phyloP scores from a whole-genome alignment of 805 yeast genomes.

The Lachancea mirantina region DNA sequence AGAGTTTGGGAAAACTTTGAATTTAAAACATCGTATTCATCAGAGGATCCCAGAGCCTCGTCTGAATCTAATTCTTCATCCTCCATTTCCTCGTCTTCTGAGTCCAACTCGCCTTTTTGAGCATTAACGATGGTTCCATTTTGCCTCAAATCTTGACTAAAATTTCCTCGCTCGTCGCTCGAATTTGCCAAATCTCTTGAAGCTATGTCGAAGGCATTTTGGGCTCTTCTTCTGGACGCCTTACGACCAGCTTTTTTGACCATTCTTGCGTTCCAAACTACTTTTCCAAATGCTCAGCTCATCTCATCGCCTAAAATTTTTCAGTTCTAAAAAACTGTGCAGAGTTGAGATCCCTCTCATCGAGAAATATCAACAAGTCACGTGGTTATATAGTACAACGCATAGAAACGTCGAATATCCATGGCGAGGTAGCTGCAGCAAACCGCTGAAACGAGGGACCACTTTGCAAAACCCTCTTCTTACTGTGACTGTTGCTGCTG shows the following conservation, averaged over 20 bases:
- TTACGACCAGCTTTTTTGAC: constrained; percentile 26
- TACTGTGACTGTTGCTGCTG: constrained; percentile 3
- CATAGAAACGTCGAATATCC: too few species aligned
- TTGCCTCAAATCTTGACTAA: constrained; percentile 14
- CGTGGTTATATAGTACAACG: too few species aligned
- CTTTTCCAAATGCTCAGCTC: constrained; percentile 3
- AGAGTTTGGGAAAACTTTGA: constrained; percentile 64
- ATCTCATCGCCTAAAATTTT: constrained; percentile 13
- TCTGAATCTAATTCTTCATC: constrained; percentile 77
- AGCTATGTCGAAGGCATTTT: constrained; percentile 48
- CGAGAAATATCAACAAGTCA: too few species aligned
- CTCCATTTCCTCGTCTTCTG: constrained; percentile 34
- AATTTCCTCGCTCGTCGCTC: constrained; percentile 27
- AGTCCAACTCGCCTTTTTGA: constrained; percentile 25
- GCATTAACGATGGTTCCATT: constrained; percentile 36
- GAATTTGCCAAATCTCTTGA: constrained; percentile 33
- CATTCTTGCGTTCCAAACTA: constrained; percentile 16
- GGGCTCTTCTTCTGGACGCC: constrained; percentile 31
- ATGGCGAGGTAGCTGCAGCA: too few species aligned
- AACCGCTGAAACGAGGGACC: constrained; percentile 41
- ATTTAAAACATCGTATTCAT: constrained; percentile 55
- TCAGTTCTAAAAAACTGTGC: too few species aligned
- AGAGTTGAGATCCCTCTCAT: too few species aligned
- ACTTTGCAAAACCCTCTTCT: not conserved
- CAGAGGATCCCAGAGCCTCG: constrained; percentile 81